A percentile compares a stretch with the other conserved stretches of the same genome.
These are phyloP conservation scores for Fusarium luffae DNA, from an alignment of 2,329 filamentous ascomycete genomes.

Conservation along the genomic window DNA sequence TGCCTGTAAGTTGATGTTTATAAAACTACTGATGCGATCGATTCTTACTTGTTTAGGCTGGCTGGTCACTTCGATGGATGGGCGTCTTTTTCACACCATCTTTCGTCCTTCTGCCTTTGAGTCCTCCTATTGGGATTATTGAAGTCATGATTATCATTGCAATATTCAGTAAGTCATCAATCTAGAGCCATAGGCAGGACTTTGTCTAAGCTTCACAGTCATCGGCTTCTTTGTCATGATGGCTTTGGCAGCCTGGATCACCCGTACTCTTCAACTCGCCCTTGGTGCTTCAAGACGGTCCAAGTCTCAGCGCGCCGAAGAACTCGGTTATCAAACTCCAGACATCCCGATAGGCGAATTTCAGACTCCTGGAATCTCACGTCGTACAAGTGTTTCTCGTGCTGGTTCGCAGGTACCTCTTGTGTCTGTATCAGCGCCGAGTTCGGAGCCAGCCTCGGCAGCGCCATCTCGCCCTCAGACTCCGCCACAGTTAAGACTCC, in stretches of 20 bases:
- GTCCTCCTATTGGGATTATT: conserved; percentile 61
- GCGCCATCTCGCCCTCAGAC: conserved; percentile 43
- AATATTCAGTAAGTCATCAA: conserved; percentile 61
- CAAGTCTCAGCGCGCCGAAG: conserved; percentile 62
- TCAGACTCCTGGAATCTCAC: conserved; percentile 45
- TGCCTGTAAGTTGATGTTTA: conserved; percentile 57
- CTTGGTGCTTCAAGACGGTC: conserved; percentile 64
- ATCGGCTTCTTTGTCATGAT: conserved; percentile 66
- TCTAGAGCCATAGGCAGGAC: too few relatives aligned
- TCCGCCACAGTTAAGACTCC: conserved; percentile 45
- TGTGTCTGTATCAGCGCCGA: conserved; percentile 20
- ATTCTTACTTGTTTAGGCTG: conserved; percentile 55
- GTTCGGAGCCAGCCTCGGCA: conserved; percentile 31
- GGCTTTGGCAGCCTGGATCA: conserved; percentile 64
- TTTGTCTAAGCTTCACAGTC: conserved; percentile 51
- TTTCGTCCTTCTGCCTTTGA: conserved; percentile 69
- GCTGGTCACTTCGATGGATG: conserved; percentile 69
- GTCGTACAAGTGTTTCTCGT: conserved; percentile 43
- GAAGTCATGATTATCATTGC: conserved; percentile 70
- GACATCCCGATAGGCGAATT: conserved; percentile 57
- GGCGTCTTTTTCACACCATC: conserved; percentile 69
- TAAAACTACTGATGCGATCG: neutral
- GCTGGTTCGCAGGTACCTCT: conserved; percentile 41
- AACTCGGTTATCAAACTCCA: conserved; percentile 52
- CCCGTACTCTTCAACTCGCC: conserved; percentile 63